Base-by-base conservation (phyloP, 2,329 filamentous ascomycete species). In the Didymella segeticola region DNA sequence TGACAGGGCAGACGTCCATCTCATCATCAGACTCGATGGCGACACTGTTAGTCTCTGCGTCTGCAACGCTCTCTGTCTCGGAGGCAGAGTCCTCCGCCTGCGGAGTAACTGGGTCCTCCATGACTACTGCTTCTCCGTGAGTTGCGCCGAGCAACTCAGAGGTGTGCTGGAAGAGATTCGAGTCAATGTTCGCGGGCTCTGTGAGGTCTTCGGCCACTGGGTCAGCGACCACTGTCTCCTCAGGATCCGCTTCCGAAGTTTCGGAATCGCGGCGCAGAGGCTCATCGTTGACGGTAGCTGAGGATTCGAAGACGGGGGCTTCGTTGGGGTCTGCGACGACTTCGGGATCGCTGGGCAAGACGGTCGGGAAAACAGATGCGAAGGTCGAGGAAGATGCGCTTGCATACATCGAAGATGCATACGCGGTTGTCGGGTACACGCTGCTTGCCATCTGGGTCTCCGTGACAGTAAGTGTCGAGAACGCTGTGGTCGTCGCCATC, bases 381-480 rank as follows among this genome's bases (percentile, higher is more conserved):
- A 19, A 19, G 17, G 41, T 3, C 6, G 51, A 48, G 12, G 30
- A 47, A 11, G 50, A 37, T 5, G 23, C 29, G 2, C 30, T 38
- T 19, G 38, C 22, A 20, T 47, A 46, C 23, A 27, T 15, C 2
- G 45, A 48, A 15, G 51, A 45, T 20, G 36, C 49, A 33, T 54
- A 49, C 3, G 41, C 34, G 2, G 34, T 14, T 39, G 45, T 30
- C 8, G 39, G 39, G 41, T 46, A 41, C 33, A 39, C 38, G 41
- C 51, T 54, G 34, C 51, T 54, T n/a, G 39, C 33, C 39, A 51
- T 42, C 42, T 56, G 53, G n/a, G 29, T 52, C 45, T 69, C 55
- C 0, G 69, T 72, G 26, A 71, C 57, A 12, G 66, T 68, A n/a
- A 69, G 43, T 0, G 64, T 71, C 8, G 67, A 57, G 37, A 67